Evolutionary conservation across 2,329 filamentous ascomycete genomes (phyloP).

Genomic region (Aspergillus fumigatus): DNA sequence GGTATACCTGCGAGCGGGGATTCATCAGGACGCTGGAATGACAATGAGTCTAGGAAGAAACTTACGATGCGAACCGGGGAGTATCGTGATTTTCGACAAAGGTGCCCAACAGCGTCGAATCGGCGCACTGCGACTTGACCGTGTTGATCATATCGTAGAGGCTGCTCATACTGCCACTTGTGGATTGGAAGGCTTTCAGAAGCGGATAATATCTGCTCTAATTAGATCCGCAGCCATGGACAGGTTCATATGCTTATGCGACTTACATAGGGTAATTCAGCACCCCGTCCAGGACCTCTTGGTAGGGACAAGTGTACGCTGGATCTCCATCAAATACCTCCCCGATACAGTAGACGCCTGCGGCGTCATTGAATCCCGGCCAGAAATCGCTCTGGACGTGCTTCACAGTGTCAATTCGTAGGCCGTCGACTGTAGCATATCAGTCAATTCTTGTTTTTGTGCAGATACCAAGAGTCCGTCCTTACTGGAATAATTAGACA

Average conservation of each 20-base stretch:
- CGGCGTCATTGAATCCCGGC: slow-evolving; percentile 36
- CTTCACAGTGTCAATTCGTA: slow-evolving; percentile 50
- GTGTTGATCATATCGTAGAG: slow-evolving; percentile 33
- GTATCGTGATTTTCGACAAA: slow-evolving; percentile 62
- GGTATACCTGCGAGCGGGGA: slow-evolving; percentile 22
- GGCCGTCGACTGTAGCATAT: slow-evolving; percentile 41
- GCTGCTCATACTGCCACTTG: slow-evolving; percentile 31
- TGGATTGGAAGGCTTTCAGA: slow-evolving; percentile 30
- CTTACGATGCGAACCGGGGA: slow-evolving; percentile 47
- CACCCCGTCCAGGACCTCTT: slow-evolving; percentile 43
- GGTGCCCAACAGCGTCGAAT: slow-evolving; percentile 48
- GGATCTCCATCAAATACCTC: slow-evolving; percentile 43
- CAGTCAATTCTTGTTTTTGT: neutral
- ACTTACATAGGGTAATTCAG: slow-evolving; percentile 45
- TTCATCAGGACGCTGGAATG: neutral
- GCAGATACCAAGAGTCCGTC: too few species aligned
- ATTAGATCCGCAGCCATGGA: neutral
- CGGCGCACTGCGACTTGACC: slow-evolving; percentile 32
- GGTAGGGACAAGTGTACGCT: slow-evolving; percentile 41
- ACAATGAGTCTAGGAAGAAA: neutral
- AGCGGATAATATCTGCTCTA: slow-evolving; percentile 28
- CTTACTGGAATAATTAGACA: slow-evolving; percentile 59
- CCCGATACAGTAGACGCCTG: slow-evolving; percentile 46
- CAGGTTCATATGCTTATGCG: too few species aligned
- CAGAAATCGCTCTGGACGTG: slow-evolving; percentile 47